phyloP scores from a whole-genome alignment of 305 asterid genomes.

The Rubia tinctorum region DNA sequence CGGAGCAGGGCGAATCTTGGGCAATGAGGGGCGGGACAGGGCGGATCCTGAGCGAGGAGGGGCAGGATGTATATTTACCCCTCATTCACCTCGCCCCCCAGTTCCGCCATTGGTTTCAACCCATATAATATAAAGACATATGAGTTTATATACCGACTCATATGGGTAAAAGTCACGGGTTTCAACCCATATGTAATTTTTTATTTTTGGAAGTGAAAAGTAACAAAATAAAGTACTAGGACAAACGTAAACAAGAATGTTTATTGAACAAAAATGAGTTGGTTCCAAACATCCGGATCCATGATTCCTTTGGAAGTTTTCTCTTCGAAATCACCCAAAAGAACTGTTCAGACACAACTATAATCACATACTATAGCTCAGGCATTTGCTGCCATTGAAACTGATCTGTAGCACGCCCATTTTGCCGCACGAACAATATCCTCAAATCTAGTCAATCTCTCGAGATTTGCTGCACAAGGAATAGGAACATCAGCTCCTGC shows the following conservation, averaged over 20 bases:
- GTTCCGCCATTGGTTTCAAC: too few relatives aligned
- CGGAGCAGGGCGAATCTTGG: too few relatives aligned
- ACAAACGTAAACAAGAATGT: not conserved
- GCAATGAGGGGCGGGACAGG: too few relatives aligned
- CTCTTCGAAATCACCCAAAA: not conserved
- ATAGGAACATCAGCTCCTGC: slow-evolving; percentile 97
- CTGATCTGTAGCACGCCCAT: slow-evolving; percentile 41
- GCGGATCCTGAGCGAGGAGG: too few relatives aligned
- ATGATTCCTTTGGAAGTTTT: not conserved
- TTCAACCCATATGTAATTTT: too few relatives aligned
- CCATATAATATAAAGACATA: too few relatives aligned
- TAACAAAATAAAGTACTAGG: too few relatives aligned
- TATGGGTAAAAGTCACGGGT: too few relatives aligned
- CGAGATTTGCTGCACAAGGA: slow-evolving; percentile 92
- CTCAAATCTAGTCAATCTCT: slow-evolving; percentile 85
- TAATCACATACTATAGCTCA: slow-evolving; percentile 14
- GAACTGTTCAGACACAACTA: not conserved
- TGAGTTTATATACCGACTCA: too few relatives aligned
- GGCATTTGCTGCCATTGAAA: slow-evolving; percentile 34
- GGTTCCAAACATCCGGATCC: slow-evolving; percentile 11
- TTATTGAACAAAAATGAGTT: slow-evolving; percentile 1
- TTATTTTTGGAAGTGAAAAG: too few relatives aligned
- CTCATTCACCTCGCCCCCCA: too few relatives aligned
- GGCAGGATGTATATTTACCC: too few relatives aligned
- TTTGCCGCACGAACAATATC: slow-evolving; percentile 44